These are phyloP conservation scores for Striga asiatica DNA, from an alignment of 257 asterid species.

Conservation along the genomic window DNA sequence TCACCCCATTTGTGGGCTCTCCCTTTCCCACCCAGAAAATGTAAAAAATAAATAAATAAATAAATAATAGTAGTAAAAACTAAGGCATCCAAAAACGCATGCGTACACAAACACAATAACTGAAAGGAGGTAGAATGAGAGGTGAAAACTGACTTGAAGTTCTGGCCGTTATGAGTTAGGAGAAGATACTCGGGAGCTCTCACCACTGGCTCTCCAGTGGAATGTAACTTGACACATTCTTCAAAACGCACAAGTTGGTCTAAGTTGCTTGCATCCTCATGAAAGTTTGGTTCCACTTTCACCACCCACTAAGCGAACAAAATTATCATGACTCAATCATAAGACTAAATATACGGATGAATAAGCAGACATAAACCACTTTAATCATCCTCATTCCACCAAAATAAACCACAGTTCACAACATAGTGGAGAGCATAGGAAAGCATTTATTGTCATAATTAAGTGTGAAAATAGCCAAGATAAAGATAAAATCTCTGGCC, in stretches of 20 bases:
- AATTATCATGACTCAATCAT: conserved; percentile 20
- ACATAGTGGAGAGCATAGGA: background rate
- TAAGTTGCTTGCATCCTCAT: conserved; percentile 87
- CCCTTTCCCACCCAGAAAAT: conserved; percentile 5
- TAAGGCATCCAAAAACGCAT: conserved; percentile 7
- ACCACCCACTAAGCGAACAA: conserved; percentile 73
- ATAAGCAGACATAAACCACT: background rate
- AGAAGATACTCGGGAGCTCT: conserved; percentile 92
- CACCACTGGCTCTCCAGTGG: conserved; percentile 61
- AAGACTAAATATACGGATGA: background rate
- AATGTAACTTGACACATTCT: conserved; percentile 61
- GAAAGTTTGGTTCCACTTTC: conserved; percentile 81
- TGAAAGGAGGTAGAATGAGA: conserved; percentile 20
- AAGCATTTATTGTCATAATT: background rate
- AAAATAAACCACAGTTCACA: background rate
- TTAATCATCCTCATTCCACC: background rate
- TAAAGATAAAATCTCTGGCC: conserved; percentile 2
- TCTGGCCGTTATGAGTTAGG: conserved; percentile 85
- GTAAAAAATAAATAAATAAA: no score
- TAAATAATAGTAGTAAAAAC: background rate
- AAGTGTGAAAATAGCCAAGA: background rate
- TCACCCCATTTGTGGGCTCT: background rate
- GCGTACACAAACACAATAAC: conserved; percentile 5
- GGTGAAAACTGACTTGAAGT: conserved; percentile 65
- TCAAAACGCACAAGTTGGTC: conserved; percentile 92